Evolutionary conservation across 768 basidiomycete genomes (phyloP), one percentile per base, ranked within the genome.

Genomic region (Tricholoma bakamatsutake): DNA sequence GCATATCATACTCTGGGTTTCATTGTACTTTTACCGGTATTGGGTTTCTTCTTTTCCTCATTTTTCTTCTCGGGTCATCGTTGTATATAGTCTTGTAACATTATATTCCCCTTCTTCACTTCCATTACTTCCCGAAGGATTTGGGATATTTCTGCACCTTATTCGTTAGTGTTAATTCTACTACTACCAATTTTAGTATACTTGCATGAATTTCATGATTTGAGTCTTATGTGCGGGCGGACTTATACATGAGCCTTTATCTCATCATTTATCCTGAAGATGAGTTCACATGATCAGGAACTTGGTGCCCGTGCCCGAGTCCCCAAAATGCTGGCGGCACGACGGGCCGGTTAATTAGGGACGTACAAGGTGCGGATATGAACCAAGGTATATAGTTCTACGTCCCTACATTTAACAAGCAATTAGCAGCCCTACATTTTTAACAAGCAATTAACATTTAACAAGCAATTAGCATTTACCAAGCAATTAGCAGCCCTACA

Each of bases 41-140:
- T 27, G 50, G 50, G 52, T 30, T 43, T 52, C 35, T 43, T 52
- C 35, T 1, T 39, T 7, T n/a, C 15, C 30, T n/a, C 17, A 31
- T 48, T 17, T 27, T 51, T 10, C 34, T 43, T 21, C 43, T 53
- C 28, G 52, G 39, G 52, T 43, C 39, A n/a, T 12, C 28, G 30
- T 31, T 53, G 52, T 53, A 53, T 12, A 53, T 53, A 53, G n/a
- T 30, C 43, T 6, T 53, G 52, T 53, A 53, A 40, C 43, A 42
- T 53, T 53, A 53, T 53, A 42, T 53, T 33, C 28, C 40, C 40
- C 9, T 43, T 42, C 28, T 4, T 52, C 28, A 24, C 9, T 28
- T 47, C 27, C 13, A 12, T 15, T 46, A 28, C 13, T 5, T 48
- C 10, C 30, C 31, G n/a, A 30, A 48, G 46, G n/a, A 30, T 24